Evolutionary conservation across 345 rosid genomes (phyloP), one percentile per base, ranked within the genome.

Genomic region (Odontarrhena argentea): DNA sequence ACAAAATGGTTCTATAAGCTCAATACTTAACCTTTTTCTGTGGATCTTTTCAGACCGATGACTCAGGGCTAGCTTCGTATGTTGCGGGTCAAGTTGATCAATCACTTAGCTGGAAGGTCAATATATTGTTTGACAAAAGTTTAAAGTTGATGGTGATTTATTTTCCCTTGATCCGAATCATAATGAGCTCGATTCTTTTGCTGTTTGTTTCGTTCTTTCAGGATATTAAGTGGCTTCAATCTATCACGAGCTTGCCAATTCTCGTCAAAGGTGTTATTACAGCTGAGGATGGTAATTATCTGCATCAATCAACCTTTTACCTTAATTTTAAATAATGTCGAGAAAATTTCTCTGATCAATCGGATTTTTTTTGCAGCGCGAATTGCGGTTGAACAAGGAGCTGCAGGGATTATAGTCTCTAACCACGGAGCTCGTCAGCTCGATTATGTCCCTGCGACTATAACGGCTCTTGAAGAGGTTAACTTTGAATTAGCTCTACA

Each of bases 381-480:
- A 77, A 44, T 90, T 40, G 85, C 93, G 5, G 30, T 87, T 62
- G 85, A 89, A 48, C 67, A 55, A 37, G 98, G 96, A 72, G 96
- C 85, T 67, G 89, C 98, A 41, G 96, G 98, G 51, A 92, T 92
- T 36, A 86, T 89, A 18, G 98, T 92, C 24, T 92, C 98, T 61
- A 92, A 92, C 55, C 98, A 92, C 2, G 96, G 98, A 65, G 98
- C 95, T 36, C 95, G 98, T 55, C 98, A 92, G 65, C 96, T 92
- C 12, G 98, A 92, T 79, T 87, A 85, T 73, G 88, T 84, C 15
- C 98, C 98, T 22, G 87, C 96, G 40, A 86, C 98, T 60, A 87
- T 90, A 67, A 62, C 73, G 80, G 95, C 91, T 14, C 73, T 94
- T 70, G 97, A 94, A 78, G 99, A 88, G 96, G 97, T 93, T 14